Conservation (phyloP, 495 filamentous ascomycete genomes). For the Aspergillus affinis region DNA sequence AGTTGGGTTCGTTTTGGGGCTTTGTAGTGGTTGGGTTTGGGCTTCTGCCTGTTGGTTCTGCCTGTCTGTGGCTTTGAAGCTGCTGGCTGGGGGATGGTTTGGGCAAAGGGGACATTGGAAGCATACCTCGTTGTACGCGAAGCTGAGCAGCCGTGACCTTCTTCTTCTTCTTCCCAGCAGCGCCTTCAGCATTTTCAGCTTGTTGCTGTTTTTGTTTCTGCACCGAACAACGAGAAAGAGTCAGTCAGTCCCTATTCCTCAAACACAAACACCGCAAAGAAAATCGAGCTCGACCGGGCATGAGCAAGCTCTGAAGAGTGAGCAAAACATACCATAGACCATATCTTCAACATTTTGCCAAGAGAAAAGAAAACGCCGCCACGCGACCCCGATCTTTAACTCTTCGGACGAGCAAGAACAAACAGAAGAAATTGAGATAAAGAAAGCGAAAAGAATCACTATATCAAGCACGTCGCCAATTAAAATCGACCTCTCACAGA, state of each 20-base stretch:
- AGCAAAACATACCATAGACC: conserved; percentile 82
- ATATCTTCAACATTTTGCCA: conserved; percentile 95
- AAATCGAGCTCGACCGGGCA: too few species aligned
- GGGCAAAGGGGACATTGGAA: conserved; percentile 4
- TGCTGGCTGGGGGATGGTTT: conserved; percentile 1
- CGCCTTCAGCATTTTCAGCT: conserved; percentile 82
- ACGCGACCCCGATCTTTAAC: background rate
- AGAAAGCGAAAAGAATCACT: background rate
- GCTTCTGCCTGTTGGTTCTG: too few species aligned
- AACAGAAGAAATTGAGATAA: background rate
- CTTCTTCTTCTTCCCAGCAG: conserved; percentile 83
- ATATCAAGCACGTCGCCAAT: background rate
- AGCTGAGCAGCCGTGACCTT: conserved; percentile 96
- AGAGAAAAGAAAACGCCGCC: background rate
- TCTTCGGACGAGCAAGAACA: background rate
- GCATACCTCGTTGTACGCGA: conserved; percentile 89
- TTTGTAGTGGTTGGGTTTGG: too few species aligned
- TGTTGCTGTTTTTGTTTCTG: conserved; percentile 91
- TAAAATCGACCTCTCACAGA: background rate
- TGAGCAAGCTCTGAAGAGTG: too few species aligned
- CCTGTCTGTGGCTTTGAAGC: too few species aligned
- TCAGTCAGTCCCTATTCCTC: background rate
- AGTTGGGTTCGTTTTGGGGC: background rate
- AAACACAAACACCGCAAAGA: background rate
- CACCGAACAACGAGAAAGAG: background rate